These are phyloP conservation scores for Artemisia argyi DNA, from an alignment of 129 eudicot genomes.

Conservation along the genomic window DNA sequence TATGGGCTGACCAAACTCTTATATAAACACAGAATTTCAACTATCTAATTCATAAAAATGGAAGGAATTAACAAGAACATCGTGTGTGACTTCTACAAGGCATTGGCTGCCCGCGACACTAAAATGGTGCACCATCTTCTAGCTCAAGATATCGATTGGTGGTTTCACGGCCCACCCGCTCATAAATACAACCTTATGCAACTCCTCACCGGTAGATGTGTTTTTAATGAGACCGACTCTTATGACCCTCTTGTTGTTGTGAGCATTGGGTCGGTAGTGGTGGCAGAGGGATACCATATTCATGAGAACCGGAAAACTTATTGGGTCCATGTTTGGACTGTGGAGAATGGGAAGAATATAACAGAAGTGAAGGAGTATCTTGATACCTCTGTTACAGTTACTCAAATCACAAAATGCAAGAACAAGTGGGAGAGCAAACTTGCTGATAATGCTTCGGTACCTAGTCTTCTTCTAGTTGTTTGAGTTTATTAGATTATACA, in stretches of 20 bases:
- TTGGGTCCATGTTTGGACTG: constrained; percentile 58
- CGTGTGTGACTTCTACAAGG: not conserved
- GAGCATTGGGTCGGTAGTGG: constrained; percentile 32
- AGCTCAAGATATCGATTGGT: constrained; percentile 45
- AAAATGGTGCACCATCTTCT: constrained; percentile 36
- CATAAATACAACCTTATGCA: constrained; percentile 32
- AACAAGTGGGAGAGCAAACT: constrained; percentile 43
- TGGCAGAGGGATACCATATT: constrained; percentile 42
- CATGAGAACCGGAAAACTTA: constrained; percentile 13
- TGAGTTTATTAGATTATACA: not conserved
- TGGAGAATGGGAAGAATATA: constrained; percentile 35
- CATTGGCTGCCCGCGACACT: not conserved
- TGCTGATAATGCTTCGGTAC: constrained; percentile 33
- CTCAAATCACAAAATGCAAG: constrained; percentile 14
- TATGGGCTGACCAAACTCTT: not conserved
- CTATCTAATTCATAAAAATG: not conserved
- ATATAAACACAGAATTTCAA: not conserved
- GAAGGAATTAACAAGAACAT: constrained; percentile 27
- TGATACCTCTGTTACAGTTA: constrained; percentile 38
- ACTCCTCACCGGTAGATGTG: constrained; percentile 30
- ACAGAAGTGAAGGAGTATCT: constrained; percentile 46
- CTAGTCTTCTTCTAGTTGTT: constrained; percentile 42
- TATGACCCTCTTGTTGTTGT: constrained; percentile 32
- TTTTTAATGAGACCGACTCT: not conserved
- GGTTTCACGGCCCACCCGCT: constrained; percentile 45